Percentiles rank a stretch among this genome's conserved stretches.
phyloP scores from a whole-genome alignment of 2,329 filamentous ascomycete species.

The Plectosphaerella cucumerina region DNA sequence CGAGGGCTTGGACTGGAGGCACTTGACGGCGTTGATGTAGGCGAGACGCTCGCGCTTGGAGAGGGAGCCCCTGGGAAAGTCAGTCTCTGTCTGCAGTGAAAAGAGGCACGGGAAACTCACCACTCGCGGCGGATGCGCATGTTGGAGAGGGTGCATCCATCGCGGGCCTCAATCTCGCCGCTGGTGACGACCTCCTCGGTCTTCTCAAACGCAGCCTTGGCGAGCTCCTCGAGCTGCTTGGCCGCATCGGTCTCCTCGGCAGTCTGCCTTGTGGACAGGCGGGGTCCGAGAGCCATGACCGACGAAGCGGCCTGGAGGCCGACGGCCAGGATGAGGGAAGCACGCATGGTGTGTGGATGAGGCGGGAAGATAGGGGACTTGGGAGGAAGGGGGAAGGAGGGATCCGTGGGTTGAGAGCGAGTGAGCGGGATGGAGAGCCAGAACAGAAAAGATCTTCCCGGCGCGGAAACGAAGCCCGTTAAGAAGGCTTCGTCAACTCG shows the following conservation, averaged over 20 bases:
- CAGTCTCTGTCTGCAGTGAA: neutral
- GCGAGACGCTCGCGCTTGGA: slow-evolving; percentile 24
- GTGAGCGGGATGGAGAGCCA: slow-evolving; percentile 4
- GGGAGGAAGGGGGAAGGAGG: slow-evolving; percentile 16
- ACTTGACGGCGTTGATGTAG: slow-evolving; percentile 42
- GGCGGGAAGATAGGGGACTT: too few species aligned
- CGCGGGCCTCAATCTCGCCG: slow-evolving; percentile 12
- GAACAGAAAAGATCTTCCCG: neutral
- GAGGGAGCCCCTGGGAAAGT: slow-evolving; percentile 20
- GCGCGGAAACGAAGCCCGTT: neutral
- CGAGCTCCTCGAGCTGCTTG: slow-evolving; percentile 8
- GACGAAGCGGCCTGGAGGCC: slow-evolving; percentile 8
- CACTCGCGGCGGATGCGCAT: slow-evolving; percentile 25
- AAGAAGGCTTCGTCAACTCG: too few species aligned
- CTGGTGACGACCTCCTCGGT: slow-evolving; percentile 15
- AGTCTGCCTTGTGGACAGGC: neutral
- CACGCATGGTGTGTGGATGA: slow-evolving; percentile 1
- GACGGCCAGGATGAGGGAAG: slow-evolving; percentile 7
- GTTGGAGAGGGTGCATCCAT: slow-evolving; percentile 19
- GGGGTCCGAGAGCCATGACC: slow-evolving; percentile 2
- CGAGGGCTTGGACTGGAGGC: slow-evolving; percentile 33
- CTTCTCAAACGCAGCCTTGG: slow-evolving; percentile 15
- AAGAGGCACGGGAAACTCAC: slow-evolving; percentile 10
- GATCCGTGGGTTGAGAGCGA: slow-evolving; percentile 28
- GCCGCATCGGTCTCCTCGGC: slow-evolving; percentile 1